Evolutionary conservation across 305 asterid species (phyloP).

Genomic region (Solanum aculeatissimum): DNA sequence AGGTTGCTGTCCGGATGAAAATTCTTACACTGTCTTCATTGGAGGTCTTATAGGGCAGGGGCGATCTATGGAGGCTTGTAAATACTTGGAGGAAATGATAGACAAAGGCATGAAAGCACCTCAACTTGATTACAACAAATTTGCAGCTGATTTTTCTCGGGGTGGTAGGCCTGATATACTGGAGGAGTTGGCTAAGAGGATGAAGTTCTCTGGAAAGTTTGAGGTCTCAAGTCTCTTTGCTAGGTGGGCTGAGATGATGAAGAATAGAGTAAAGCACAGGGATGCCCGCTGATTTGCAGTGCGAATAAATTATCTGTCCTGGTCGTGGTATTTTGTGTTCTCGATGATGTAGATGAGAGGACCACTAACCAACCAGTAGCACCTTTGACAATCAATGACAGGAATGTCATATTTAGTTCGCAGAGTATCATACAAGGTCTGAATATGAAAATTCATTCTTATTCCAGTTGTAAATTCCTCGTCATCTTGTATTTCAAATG

Average conservation of each 20-base stretch:
- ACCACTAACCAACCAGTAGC: background rate
- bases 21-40: conserved; percentile 50
- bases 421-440: background rate
- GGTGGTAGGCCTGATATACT: conserved; percentile 34
- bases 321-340: background rate
- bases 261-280: conserved; percentile 19
- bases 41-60: conserved; percentile 76
- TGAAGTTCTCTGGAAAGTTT: conserved; percentile 44
- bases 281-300: background rate
- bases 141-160: conserved; percentile 41
- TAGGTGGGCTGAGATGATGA: conserved; percentile 51
- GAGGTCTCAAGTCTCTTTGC: conserved; percentile 42
- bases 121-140: conserved; percentile 49
- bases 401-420: too few species aligned
- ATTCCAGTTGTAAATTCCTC: background rate
- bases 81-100: conserved; percentile 68
- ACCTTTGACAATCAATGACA: background rate
- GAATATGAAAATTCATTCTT: background rate
- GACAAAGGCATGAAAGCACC: conserved; percentile 84
- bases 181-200: conserved; percentile 48
- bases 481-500: background rate
- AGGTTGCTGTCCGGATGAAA: conserved; percentile 84
- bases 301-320: background rate
- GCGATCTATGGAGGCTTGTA: conserved; percentile 49
- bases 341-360: background rate